Evolutionary conservation across 129 eudicot species (phyloP).

Genomic region (Chrysanthemum makinoi): DNA sequence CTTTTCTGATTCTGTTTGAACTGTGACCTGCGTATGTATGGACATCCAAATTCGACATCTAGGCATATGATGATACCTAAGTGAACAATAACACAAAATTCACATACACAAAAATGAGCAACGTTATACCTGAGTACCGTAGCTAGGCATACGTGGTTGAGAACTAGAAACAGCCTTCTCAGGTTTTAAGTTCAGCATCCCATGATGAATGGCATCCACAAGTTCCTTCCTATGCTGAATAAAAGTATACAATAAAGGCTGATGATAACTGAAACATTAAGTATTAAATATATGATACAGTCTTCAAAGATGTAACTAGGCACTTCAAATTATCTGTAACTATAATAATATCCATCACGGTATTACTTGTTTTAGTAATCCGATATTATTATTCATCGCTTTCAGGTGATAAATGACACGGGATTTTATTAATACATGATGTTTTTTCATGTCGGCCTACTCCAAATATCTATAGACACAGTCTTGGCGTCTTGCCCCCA

Average conservation of each 20-base stretch:
- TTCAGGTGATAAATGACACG: constrained; percentile 13
- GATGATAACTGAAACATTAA: constrained; percentile 20
- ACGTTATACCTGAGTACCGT: constrained; percentile 82
- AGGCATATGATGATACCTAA: constrained; percentile 13
- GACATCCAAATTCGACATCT: constrained; percentile 10
- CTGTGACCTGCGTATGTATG: constrained; percentile 65
- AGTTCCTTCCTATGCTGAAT: constrained; percentile 90
- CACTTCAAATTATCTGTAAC: neutral
- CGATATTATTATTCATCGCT: constrained; percentile 5
- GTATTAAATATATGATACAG: neutral
- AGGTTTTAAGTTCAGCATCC: constrained; percentile 71
- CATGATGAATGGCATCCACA: constrained; percentile 78
- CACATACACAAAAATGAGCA: neutral
- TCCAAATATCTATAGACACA: constrained; percentile 1
- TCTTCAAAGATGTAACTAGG: constrained; percentile 7
- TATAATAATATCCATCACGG: constrained; percentile 2
- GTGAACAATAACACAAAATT: constrained; percentile 11
- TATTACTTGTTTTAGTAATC: neutral
- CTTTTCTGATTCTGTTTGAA: constrained; percentile 81
- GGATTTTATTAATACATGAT: neutral
- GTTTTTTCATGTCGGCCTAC: constrained; percentile 9
- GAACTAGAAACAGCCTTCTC: constrained; percentile 58
- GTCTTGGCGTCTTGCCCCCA: neutral
- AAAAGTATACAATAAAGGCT: neutral
- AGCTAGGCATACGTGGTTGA: constrained; percentile 85